Conservation (phyloP, 148 eudicot species). For the Beta vulgaris region DNA sequence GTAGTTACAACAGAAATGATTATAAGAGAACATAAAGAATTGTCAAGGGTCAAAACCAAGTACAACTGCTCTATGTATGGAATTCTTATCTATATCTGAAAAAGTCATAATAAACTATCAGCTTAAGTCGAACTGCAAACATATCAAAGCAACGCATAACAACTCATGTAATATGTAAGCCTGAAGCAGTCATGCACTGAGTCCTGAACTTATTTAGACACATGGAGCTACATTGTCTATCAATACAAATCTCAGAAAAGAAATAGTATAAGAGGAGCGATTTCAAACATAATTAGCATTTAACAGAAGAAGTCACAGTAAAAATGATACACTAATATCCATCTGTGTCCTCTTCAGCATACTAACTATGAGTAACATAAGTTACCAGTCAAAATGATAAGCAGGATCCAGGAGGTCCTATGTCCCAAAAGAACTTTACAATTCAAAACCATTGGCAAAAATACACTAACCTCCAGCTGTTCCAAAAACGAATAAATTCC, state of each 20-base stretch:
- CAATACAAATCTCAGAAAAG: neutral
- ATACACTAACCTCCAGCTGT: slow-evolving; percentile 72
- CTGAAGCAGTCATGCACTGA: neutral
- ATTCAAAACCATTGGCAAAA: neutral
- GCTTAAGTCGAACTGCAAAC: neutral
- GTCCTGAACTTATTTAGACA: neutral
- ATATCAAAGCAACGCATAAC: neutral
- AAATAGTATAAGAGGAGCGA: too few relatives aligned
- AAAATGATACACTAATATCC: neutral
- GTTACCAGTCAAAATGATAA: too few relatives aligned
- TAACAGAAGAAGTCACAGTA: neutral
- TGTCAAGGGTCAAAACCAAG: neutral
- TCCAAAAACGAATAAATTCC: slow-evolving; percentile 55
- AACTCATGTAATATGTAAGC: neutral
- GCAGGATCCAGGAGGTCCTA: too few relatives aligned
- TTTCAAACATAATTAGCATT: neutral
- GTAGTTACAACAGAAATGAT: neutral
- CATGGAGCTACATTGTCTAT: neutral
- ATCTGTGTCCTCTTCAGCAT: too few relatives aligned
- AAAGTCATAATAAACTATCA: neutral
- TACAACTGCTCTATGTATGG: neutral
- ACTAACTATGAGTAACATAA: too few relatives aligned
- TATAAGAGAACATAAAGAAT: neutral
- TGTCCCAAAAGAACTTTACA: neutral
- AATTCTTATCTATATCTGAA: neutral